phyloP scores from a whole-genome alignment of 148 eudicot species.

The Beta vulgaris region DNA sequence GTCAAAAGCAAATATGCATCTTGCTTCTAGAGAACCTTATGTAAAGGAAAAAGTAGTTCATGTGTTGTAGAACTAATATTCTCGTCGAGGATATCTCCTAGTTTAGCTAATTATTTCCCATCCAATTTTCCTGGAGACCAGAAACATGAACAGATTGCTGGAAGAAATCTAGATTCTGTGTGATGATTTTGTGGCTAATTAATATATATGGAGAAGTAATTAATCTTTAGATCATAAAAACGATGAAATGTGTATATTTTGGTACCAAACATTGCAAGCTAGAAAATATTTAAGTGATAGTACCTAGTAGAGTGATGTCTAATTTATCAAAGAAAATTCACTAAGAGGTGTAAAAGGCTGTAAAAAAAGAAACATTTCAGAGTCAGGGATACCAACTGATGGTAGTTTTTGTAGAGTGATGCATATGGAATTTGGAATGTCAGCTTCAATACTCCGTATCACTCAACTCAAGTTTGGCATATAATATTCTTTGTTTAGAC shows the following conservation, averaged over 20 bases:
- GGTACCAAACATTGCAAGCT: slow-evolving; percentile 29
- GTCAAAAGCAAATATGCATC: neutral
- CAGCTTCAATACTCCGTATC: slow-evolving; percentile 86
- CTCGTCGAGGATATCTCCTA: neutral
- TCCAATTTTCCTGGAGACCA: neutral
- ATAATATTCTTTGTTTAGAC: neutral
- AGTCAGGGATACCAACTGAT: slow-evolving; percentile 42
- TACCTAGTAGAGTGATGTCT: slow-evolving; percentile 2
- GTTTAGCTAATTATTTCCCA: neutral
- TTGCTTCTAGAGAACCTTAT: neutral
- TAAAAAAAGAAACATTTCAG: slow-evolving; percentile 8
- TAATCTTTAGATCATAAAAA: neutral
- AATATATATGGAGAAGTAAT: neutral
- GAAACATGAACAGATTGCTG: neutral
- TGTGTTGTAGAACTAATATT: neutral
- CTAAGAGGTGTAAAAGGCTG: slow-evolving; percentile 17
- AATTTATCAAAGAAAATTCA: slow-evolving; percentile 18
- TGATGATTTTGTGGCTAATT: slow-evolving; percentile 10
- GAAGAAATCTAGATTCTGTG: neutral
- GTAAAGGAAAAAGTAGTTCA: neutral
- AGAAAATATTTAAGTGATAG: slow-evolving; percentile 16
- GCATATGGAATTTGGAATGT: slow-evolving; percentile 96
- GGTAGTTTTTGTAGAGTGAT: slow-evolving; percentile 50
- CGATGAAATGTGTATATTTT: slow-evolving; percentile 30
- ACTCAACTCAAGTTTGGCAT: slow-evolving; percentile 76